Conservation (phyloP, 805 yeast species). For the Candida ulmi region DNA sequence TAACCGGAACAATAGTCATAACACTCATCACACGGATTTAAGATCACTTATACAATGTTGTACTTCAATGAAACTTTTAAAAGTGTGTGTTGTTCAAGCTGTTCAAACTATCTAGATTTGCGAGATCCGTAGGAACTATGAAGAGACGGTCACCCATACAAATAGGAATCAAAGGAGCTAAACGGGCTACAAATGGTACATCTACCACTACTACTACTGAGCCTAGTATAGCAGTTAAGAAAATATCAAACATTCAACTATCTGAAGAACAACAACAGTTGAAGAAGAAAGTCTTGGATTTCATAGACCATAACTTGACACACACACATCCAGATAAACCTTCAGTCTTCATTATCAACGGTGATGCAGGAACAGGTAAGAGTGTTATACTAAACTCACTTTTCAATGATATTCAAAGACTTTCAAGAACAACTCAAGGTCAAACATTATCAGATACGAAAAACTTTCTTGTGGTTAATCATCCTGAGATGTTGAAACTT, state of each 20-base stretch:
- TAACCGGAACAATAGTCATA: no score
- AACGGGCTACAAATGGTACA: neutral
- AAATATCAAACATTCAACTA: constrained; percentile 29
- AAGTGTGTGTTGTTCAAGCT: no score
- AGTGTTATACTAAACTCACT: constrained; percentile 37
- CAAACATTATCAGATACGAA: constrained; percentile 23
- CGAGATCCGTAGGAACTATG: no score
- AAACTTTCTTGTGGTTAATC: constrained; percentile 38
- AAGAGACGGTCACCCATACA: neutral
- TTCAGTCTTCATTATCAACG: constrained; percentile 37
- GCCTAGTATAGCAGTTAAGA: constrained; percentile 26
- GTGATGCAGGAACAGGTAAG: constrained; percentile 47
- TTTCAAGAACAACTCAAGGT: constrained; percentile 17
- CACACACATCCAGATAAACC: constrained; percentile 13
- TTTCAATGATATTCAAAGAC: constrained; percentile 36
- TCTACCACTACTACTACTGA: no score
- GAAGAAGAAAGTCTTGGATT: constrained; percentile 25
- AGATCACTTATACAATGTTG: no score
- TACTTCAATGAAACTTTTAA: no score
- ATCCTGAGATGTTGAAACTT: constrained; percentile 42
- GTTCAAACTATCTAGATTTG: no score
- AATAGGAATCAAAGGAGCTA: neutral
- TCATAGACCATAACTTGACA: constrained; percentile 22
- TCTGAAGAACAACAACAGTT: constrained; percentile 32
- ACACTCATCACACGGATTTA: no score